Evolutionary conservation across 805 yeast species (phyloP).

Genomic region (Candida ficus): DNA sequence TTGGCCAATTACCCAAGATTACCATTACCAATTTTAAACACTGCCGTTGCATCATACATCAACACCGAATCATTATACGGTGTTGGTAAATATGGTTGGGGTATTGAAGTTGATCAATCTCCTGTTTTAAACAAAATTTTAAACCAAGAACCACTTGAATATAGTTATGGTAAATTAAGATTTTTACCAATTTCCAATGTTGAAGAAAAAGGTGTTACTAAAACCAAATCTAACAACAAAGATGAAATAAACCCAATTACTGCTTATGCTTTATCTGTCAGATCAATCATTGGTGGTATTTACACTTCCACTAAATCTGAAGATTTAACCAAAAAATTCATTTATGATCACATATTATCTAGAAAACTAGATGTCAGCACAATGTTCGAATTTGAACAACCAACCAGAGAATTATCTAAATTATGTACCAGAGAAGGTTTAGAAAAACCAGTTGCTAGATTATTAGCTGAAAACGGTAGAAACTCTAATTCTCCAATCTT

Average conservation of each 20-base stretch:
- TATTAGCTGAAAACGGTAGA: constrained; percentile 93
- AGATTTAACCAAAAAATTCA: constrained; percentile 55
- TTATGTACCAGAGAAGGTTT: constrained; percentile 73
- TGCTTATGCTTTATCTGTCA: constrained; percentile 63
- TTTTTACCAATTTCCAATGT: constrained; percentile 31
- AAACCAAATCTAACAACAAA: constrained; percentile 29
- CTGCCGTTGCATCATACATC: constrained; percentile 71
- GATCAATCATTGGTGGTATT: constrained; percentile 79
- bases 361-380: constrained; percentile 70
- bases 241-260: constrained; percentile 24
- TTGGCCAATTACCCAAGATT: constrained; percentile 81
- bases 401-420: constrained; percentile 76
- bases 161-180: constrained; percentile 67
- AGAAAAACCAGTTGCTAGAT: constrained; percentile 69
- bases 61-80: constrained; percentile 60
- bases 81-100: constrained; percentile 73
- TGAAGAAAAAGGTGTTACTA: constrained; percentile 48
- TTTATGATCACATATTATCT: constrained; percentile 71
- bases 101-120: constrained; percentile 71
- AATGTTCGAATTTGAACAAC: constrained; percentile 78
- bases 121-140: constrained; percentile 61
- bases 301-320: constrained; percentile 65
- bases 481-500: constrained; percentile 76
- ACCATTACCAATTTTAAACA: constrained; percentile 72
- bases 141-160: constrained; percentile 60